A percentile compares a stretch with the other conserved stretches of the same genome.
These are phyloP conservation scores for Globisporangium nodosum DNA, from an alignment of 352 stramenopile genomes.

Conservation along the genomic window DNA sequence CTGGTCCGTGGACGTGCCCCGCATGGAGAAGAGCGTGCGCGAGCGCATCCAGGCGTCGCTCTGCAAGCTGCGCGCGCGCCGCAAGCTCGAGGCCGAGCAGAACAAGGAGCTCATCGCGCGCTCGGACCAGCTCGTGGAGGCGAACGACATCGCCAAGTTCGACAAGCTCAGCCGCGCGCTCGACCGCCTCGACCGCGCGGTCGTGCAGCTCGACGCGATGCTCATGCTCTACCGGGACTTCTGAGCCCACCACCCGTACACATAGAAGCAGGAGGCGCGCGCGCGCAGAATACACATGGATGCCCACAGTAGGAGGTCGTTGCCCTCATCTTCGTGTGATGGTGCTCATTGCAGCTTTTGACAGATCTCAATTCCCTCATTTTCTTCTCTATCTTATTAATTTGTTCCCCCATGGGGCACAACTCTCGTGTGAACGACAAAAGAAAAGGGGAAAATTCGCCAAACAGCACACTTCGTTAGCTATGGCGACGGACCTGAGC, in stretches of 20 bases:
- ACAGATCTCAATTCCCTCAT: not conserved
- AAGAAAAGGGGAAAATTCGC: not conserved
- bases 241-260: constrained; percentile 12
- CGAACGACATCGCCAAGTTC: constrained; percentile 82
- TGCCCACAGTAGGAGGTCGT: no score
- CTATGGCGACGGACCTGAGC: constrained; percentile 46
- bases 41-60: constrained; percentile 68
- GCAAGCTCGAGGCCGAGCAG: constrained; percentile 73
- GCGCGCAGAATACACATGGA: no score
- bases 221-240: constrained; percentile 88
- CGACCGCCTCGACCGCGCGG: constrained; percentile 75
- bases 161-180: constrained; percentile 81
- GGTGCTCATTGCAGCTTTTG: no score
- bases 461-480: not conserved
- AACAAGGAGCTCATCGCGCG: constrained; percentile 88
- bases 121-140: constrained; percentile 82
- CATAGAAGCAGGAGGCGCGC: not conserved
- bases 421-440: not conserved
- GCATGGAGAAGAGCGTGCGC: constrained; percentile 55
- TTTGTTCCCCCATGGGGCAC: not conserved
- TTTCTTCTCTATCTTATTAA: not conserved
- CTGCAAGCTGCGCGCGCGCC: constrained; percentile 58
- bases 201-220: constrained; percentile 83
- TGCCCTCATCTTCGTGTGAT: no score
- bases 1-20: constrained; percentile 74